A percentile compares a stretch with the other conserved stretches of the same genome.
Conservation (phyloP, 306 rosid genomes). For the Trifolium subterraneum region DNA sequence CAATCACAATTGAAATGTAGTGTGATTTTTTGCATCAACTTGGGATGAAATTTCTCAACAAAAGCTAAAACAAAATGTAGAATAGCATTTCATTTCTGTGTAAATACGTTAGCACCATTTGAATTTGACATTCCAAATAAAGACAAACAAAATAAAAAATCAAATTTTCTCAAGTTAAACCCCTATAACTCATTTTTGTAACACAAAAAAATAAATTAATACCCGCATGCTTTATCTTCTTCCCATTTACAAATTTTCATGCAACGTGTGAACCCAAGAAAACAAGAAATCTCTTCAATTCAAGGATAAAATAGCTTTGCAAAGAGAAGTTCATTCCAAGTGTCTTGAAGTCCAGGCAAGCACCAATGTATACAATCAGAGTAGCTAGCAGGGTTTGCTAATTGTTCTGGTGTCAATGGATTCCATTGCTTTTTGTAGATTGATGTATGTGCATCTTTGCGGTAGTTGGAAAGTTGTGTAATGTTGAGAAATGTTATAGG, state of each 20-base stretch:
- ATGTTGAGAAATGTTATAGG: slow-evolving; percentile 85
- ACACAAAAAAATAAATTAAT: neutral
- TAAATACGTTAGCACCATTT: too few relatives aligned
- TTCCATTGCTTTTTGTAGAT: slow-evolving; percentile 95
- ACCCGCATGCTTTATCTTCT: neutral
- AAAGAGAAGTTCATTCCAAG: slow-evolving; percentile 95
- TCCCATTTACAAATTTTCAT: slow-evolving; percentile 23
- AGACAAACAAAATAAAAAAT: slow-evolving; percentile 29
- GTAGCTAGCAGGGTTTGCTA: slow-evolving; percentile 82
- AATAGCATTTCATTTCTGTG: too few relatives aligned
- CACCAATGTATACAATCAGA: slow-evolving; percentile 96
- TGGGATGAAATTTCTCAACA: too few relatives aligned
- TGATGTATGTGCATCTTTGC: slow-evolving; percentile 90
- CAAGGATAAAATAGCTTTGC: slow-evolving; percentile 74
- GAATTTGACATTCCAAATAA: neutral
- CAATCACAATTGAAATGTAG: too few relatives aligned
- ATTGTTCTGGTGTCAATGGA: slow-evolving; percentile 69
- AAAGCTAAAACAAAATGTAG: too few relatives aligned
- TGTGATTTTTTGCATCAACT: too few relatives aligned
- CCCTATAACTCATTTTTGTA: neutral
- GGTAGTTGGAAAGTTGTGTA: slow-evolving; percentile 79
- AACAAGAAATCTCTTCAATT: slow-evolving; percentile 13
- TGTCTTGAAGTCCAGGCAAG: slow-evolving; percentile 94
- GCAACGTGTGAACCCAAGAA: neutral
- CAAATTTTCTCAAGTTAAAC: slow-evolving; percentile 25